Conservation (phyloP, 805 yeast species). For the Hanseniaspora pseudoguilliermondii region DNA sequence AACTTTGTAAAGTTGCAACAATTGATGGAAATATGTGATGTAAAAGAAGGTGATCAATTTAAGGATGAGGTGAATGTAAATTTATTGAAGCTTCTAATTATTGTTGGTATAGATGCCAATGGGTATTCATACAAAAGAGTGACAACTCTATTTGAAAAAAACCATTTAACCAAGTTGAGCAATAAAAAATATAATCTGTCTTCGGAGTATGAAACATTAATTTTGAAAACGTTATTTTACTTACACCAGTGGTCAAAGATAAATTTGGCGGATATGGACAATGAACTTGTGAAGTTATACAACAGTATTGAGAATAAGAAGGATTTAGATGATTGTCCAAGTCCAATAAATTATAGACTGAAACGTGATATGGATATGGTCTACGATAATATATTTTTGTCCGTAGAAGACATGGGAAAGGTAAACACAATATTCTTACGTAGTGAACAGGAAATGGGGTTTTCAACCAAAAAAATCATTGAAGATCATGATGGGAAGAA, state of each 20-base stretch:
- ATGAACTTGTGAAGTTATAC: not conserved
- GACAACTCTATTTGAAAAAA: not conserved
- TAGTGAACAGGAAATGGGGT: slow-evolving; percentile 1
- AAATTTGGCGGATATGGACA: not conserved
- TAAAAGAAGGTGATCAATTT: not conserved
- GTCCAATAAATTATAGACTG: slow-evolving; percentile 1
- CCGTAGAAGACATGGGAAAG: slow-evolving; percentile 1
- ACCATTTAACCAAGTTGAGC: not conserved
- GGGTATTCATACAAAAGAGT: slow-evolving; percentile 2
- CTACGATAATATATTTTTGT: not conserved
- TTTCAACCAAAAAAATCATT: not conserved
- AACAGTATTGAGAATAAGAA: not conserved
- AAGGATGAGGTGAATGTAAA: not conserved
- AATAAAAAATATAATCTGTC: not conserved
- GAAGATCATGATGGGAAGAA: not conserved
- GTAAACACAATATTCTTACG: slow-evolving; percentile 1
- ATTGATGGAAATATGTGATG: not conserved
- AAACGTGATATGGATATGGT: not conserved
- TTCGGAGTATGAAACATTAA: not conserved
- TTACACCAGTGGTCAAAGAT: not conserved
- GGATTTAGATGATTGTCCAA: slow-evolving; percentile 5
- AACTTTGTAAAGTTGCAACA: not conserved
- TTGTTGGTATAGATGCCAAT: slow-evolving; percentile 4
- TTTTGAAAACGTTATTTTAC: not conserved
- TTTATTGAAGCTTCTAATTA: slow-evolving; percentile 2